A percentile compares a stretch with the other conserved stretches of the same genome.
These are phyloP conservation scores for Guyanaporus albipodus DNA, from an alignment of 768 basidiomycete genomes.

Conservation along the genomic window DNA sequence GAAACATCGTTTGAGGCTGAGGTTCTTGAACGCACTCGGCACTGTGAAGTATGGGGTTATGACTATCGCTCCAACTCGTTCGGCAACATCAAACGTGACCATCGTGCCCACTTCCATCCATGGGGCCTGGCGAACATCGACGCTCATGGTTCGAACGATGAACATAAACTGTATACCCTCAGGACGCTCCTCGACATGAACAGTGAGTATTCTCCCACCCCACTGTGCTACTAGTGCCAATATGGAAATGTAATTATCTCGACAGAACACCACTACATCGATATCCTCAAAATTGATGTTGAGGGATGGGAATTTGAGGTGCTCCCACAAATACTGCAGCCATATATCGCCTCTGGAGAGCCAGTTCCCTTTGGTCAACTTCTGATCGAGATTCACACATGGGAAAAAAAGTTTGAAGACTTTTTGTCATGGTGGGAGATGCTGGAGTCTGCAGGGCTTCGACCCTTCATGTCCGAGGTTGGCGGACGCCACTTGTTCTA, in stretches of 20 bases:
- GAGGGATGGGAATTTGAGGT: slow-evolving; percentile 48
- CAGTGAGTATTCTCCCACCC: slow-evolving; percentile 23
- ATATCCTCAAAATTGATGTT: slow-evolving; percentile 44
- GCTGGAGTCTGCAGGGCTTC: slow-evolving; percentile 44
- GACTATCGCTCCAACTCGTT: slow-evolving; percentile 42
- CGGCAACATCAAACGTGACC: slow-evolving; percentile 31
- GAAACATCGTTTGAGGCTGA: slow-evolving; percentile 65
- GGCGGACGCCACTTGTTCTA: neutral
- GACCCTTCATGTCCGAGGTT: slow-evolving; percentile 46
- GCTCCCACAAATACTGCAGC: slow-evolving; percentile 36
- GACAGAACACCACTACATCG: slow-evolving; percentile 35
- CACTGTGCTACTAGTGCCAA: no score
- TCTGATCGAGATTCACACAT: slow-evolving; percentile 43
- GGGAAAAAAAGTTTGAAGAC: slow-evolving; percentile 34
- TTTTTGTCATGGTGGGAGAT: slow-evolving; percentile 44
- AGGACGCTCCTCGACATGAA: slow-evolving; percentile 42
- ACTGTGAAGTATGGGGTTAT: slow-evolving; percentile 60
- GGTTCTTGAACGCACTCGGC: slow-evolving; percentile 42
- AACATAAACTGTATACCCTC: slow-evolving; percentile 43
- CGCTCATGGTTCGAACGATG: slow-evolving; percentile 29
- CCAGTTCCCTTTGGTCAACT: slow-evolving; percentile 47
- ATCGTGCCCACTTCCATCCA: slow-evolving; percentile 41
- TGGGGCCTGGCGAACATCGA: slow-evolving; percentile 40
- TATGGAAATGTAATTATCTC: neutral
- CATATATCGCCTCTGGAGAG: slow-evolving; percentile 33